Evolutionary conservation across 2,329 filamentous ascomycete genomes (phyloP), one percentile per base, ranked within the genome.

Genomic region (Atkinsonella texensis): DNA sequence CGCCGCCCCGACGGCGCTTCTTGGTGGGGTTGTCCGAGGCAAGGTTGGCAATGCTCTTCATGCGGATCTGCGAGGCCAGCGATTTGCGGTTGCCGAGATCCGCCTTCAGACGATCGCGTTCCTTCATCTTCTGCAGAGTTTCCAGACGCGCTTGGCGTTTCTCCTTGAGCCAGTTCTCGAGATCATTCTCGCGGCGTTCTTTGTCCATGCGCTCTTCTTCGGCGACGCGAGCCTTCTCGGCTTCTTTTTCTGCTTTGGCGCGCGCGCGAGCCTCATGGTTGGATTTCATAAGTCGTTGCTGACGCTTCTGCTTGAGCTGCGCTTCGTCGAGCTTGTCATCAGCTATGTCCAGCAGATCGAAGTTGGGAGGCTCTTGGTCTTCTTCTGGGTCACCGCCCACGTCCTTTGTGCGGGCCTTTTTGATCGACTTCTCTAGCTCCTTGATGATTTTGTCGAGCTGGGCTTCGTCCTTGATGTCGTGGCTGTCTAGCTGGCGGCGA

Each of bases 51-150:
- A 98, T 89, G 48, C 85, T 91, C 71, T 97, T 97, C 93, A 98
- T 98, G 56, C 93, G 87, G 70, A 95, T 94, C 68, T 97, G 91
- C 52, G 87, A 93, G 9, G 93, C 93, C 18, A 96, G 81, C 0
- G 90, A 96, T 68, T 98, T 98, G 63, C 93, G 87, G 69, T 97
- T 97, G 52, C 91, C 90, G 1, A 96, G 79, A 63, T 98, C 93
- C 43, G 89, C 88, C 70, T 95, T 96, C 55, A 96, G 79, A 17
- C 90, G 82, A 62, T 97, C 89, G 49, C 89, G 84, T 59, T 97
- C 91, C 67, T 95, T 96, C 68, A 98, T 94, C 67, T 83, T 89
- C 61, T 88, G 77, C 2, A 95, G 74, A 20, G 80, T 79, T 57
- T 80, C 69, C n/a, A 70, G 64, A n/a, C 89, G 84, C 20, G 85